A percentile compares a stretch with the other conserved stretches of the same genome.
phyloP scores from a whole-genome alignment of 2,329 filamentous ascomycete species.

The Hortaea sp. region DNA sequence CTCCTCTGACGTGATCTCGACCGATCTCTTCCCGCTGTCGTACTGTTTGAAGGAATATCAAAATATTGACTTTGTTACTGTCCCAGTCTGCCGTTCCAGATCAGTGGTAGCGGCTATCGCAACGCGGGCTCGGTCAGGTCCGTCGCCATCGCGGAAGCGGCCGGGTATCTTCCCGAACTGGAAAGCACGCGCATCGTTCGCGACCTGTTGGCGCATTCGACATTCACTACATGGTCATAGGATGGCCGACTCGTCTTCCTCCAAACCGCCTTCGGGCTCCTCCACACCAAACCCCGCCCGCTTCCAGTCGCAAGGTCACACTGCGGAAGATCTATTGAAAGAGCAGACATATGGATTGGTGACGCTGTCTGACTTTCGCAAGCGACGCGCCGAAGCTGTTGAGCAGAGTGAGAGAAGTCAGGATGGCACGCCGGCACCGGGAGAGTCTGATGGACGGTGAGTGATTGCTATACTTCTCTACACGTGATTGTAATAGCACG shows the following conservation, averaged over 20 bases:
- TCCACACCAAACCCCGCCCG: constrained; percentile 29
- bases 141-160: too few relatives aligned
- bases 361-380: constrained; percentile 85
- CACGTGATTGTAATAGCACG: not conserved
- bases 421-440: constrained; percentile 30
- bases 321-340: constrained; percentile 72
- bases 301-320: constrained; percentile 66
- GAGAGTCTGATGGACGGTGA: constrained; percentile 46
- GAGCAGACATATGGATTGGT: constrained; percentile 86
- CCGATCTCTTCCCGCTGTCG: too few relatives aligned
- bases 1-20: too few relatives aligned
- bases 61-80: too few relatives aligned
- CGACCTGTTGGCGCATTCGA: not conserved
- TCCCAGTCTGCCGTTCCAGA: too few relatives aligned
- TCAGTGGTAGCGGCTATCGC: too few relatives aligned
- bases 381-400: constrained; percentile 86
- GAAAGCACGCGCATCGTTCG: too few relatives aligned
- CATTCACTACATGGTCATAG: not conserved
- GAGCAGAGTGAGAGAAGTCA: constrained; percentile 69
- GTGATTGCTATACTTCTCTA: constrained; percentile 14
- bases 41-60: too few relatives aligned
- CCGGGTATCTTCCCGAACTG: too few relatives aligned
- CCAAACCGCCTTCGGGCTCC: constrained; percentile 6
- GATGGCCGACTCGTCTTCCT: constrained; percentile 6
- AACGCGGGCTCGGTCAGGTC: too few relatives aligned